A percentile compares a stretch with the other conserved stretches of the same genome.
Conservation (phyloP, 2,329 filamentous ascomycete species). For the Microsporum ferrugineum region DNA sequence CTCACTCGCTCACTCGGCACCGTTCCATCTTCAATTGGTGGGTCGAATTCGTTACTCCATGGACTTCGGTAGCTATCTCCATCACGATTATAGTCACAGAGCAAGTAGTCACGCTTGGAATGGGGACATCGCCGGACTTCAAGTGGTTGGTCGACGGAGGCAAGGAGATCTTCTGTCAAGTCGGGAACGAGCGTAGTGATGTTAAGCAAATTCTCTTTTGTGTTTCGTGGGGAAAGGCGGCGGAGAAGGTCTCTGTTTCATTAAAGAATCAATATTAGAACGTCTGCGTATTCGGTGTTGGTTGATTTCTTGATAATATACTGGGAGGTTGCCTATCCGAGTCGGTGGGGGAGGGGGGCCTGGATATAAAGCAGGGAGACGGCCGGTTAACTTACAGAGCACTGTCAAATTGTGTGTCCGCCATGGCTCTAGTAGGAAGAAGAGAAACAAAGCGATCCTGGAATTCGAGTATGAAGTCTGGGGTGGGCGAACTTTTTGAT, state of each 20-base stretch:
- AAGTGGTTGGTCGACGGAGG: slow-evolving; percentile 92
- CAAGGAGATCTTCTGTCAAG: slow-evolving; percentile 92
- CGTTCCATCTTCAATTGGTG: slow-evolving; percentile 74
- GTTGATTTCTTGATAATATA: background rate
- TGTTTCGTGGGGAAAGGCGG: slow-evolving; percentile 89
- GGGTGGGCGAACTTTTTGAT: background rate
- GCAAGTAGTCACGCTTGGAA: slow-evolving; percentile 86
- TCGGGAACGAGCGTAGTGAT: slow-evolving; percentile 83
- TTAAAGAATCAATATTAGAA: background rate
- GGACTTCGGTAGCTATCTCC: slow-evolving; percentile 94
- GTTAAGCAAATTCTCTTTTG: slow-evolving; percentile 71
- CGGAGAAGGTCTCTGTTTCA: slow-evolving; percentile 79
- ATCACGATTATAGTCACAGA: slow-evolving; percentile 99
- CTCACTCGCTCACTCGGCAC: slow-evolving; percentile 82
- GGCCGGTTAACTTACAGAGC: slow-evolving; percentile 33
- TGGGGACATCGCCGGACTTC: slow-evolving; percentile 74
- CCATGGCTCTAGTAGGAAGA: slow-evolving; percentile 21
- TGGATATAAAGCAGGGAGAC: background rate
- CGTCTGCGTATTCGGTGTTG: background rate
- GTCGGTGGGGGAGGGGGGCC: slow-evolving; percentile 11
- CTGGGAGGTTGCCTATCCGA: background rate
- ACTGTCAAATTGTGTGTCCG: slow-evolving; percentile 41
- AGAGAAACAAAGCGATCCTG: background rate
- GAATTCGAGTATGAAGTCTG: background rate
- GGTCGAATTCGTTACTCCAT: slow-evolving; percentile 99